Evolutionary conservation across 78 protist genomes (phyloP).

Genomic region (Dictyostelium brefeldianum): DNA sequence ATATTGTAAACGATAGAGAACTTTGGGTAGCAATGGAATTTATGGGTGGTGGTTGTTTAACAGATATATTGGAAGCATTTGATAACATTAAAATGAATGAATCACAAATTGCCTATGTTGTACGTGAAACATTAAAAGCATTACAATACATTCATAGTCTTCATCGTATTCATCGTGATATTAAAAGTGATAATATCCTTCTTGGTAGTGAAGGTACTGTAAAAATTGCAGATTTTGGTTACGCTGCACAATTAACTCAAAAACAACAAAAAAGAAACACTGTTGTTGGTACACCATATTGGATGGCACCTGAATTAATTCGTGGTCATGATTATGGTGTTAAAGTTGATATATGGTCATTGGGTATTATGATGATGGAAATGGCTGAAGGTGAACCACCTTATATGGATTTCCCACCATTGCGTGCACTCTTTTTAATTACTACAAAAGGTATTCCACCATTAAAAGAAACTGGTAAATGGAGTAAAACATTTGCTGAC

Average conservation of each 20-base stretch:
- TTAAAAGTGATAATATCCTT: slow-evolving; percentile 96
- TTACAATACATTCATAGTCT: slow-evolving; percentile 90
- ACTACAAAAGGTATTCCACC: slow-evolving; percentile 94
- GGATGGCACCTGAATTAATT: slow-evolving; percentile 97
- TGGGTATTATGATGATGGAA: slow-evolving; percentile 96
- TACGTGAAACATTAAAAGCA: slow-evolving; percentile 85
- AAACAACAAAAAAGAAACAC: slow-evolving; percentile 90
- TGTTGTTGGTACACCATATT: slow-evolving; percentile 97
- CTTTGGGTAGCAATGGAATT: slow-evolving; percentile 97
- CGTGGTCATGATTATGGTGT: slow-evolving; percentile 93
- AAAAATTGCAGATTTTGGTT: slow-evolving; percentile 97
- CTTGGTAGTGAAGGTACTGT: slow-evolving; percentile 88
- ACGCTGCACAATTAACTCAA: slow-evolving; percentile 94
- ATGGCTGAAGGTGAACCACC: slow-evolving; percentile 97
- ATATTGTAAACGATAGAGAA: slow-evolving; percentile 77
- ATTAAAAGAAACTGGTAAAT: slow-evolving; percentile 82
- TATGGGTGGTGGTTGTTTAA: slow-evolving; percentile 93
- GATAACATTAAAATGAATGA: slow-evolving; percentile 87
- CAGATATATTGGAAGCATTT: slow-evolving; percentile 87
- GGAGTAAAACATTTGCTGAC: slow-evolving; percentile 87
- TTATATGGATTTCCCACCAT: slow-evolving; percentile 92
- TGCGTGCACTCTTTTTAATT: slow-evolving; percentile 95
- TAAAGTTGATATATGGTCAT: slow-evolving; percentile 95
- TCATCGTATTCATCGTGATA: slow-evolving; percentile 96
- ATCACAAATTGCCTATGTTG: slow-evolving; percentile 87